These are phyloP conservation scores for Stemphylium vesicarium DNA, from an alignment of 2,329 filamentous ascomycete species.

Conservation along the genomic window DNA sequence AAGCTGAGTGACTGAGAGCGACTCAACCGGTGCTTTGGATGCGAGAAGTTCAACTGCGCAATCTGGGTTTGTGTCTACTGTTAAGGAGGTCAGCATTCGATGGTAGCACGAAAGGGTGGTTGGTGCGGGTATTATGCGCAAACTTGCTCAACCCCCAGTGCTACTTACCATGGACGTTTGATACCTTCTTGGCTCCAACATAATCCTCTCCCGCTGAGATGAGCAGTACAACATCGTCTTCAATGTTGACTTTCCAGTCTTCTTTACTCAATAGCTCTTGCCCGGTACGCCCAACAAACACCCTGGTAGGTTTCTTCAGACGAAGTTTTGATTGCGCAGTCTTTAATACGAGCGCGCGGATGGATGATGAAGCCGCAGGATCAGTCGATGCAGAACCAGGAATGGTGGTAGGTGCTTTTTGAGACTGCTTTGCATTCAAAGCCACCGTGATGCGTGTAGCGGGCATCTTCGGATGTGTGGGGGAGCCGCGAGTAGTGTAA, in stretches of 20 bases:
- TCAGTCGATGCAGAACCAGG: slow-evolving; percentile 23
- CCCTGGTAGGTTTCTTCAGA: slow-evolving; percentile 35
- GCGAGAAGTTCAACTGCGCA: slow-evolving; percentile 35
- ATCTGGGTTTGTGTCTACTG: slow-evolving; percentile 24
- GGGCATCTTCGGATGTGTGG: slow-evolving; percentile 9
- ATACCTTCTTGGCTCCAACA: slow-evolving; percentile 35
- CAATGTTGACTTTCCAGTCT: slow-evolving; percentile 35
- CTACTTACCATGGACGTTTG: slow-evolving; percentile 22
- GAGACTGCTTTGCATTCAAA: slow-evolving; percentile 40
- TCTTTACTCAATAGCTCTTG: slow-evolving; percentile 34
- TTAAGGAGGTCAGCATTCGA: slow-evolving; percentile 6
- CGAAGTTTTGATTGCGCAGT: slow-evolving; percentile 40
- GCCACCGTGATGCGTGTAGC: slow-evolving; percentile 40
- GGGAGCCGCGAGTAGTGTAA: not conserved
- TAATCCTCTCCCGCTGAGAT: slow-evolving; percentile 43
- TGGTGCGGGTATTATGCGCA: slow-evolving; percentile 24
- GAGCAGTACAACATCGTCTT: slow-evolving; percentile 37
- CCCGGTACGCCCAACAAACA: slow-evolving; percentile 36
- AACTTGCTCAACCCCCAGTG: slow-evolving; percentile 27
- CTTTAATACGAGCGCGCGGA: slow-evolving; percentile 36
- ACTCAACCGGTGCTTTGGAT: slow-evolving; percentile 36
- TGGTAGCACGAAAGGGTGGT: not conserved
- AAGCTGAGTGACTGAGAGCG: slow-evolving; percentile 40
- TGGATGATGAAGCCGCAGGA: slow-evolving; percentile 25
- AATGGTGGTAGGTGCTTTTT: slow-evolving; percentile 37